phyloP scores from a whole-genome alignment of 2,329 filamentous ascomycete genomes.

The Dactylellina drechsleri region DNA sequence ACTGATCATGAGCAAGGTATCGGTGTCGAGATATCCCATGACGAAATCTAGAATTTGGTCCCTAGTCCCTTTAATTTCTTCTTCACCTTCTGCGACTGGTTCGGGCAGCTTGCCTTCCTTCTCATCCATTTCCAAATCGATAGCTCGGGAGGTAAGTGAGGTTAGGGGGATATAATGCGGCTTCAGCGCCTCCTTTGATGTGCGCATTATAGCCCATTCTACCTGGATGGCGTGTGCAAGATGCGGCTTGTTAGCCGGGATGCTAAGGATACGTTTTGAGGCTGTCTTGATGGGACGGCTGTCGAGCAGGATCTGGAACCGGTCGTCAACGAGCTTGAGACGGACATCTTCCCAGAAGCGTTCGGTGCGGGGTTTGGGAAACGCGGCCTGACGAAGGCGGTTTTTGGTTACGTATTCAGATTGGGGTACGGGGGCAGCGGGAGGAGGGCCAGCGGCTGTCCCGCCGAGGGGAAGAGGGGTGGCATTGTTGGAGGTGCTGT shows the following conservation, averaged over 20 bases:
- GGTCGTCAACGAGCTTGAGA: conserved; percentile 36
- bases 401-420: conserved; percentile 26
- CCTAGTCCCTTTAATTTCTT: conserved; percentile 67
- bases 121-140: conserved; percentile 81
- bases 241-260: conserved; percentile 80
- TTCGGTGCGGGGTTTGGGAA: conserved; percentile 42
- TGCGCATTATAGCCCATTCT: conserved; percentile 85
- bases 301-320: conserved; percentile 65
- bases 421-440: conserved; percentile 41
- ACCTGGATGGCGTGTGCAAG: conserved; percentile 86
- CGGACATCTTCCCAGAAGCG: conserved; percentile 53
- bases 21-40: conserved; percentile 88
- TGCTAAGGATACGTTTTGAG: conserved; percentile 74
- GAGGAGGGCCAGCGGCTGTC: conserved; percentile 48
- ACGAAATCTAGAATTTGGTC: conserved; percentile 73
- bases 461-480: conserved; percentile 49
- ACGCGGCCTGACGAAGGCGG: conserved; percentile 31
- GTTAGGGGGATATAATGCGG: conserved; percentile 91
- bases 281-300: conserved; percentile 71
- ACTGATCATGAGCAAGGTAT: conserved; percentile 91
- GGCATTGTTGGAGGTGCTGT: conserved; percentile 28
- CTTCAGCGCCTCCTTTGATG: conserved; percentile 83
- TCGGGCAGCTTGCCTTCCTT: conserved; percentile 55
- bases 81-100: conserved; percentile 23
- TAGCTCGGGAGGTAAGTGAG: conserved; percentile 80